These are phyloP conservation scores for Penicillium cataractarum DNA, from an alignment of 495 filamentous ascomycete species.

Conservation along the genomic window DNA sequence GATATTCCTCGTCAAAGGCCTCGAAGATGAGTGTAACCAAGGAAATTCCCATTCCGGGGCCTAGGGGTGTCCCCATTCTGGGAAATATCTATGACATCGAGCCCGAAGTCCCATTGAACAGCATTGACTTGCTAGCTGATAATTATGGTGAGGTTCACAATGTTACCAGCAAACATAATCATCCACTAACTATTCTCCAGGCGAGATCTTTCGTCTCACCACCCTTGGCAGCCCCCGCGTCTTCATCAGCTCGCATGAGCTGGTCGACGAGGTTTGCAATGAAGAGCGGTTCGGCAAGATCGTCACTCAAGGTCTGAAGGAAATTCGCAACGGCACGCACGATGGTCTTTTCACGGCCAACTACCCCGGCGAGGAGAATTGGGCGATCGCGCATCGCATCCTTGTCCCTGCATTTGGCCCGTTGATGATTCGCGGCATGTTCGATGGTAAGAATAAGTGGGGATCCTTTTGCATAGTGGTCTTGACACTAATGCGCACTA, in stretches of 20 bases:
- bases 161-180: not conserved
- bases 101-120: conserved; percentile 52
- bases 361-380: conserved; percentile 61
- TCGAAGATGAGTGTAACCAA: conserved; percentile 25
- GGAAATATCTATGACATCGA: conserved; percentile 68
- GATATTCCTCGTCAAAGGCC: not conserved
- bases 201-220: conserved; percentile 58
- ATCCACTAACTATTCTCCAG: conserved; percentile 20
- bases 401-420: conserved; percentile 71
- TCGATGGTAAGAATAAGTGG: conserved; percentile 42
- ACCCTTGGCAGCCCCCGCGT: conserved; percentile 33
- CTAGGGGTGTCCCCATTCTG: conserved; percentile 65
- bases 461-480: not conserved
- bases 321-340: conserved; percentile 61
- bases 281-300: conserved; percentile 67
- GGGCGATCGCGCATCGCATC: conserved; percentile 74
- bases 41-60: conserved; percentile 56
- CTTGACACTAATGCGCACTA: not conserved
- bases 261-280: conserved; percentile 69
- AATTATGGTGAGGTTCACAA: conserved; percentile 55
- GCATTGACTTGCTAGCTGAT: conserved; percentile 59
- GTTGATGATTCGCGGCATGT: conserved; percentile 68
- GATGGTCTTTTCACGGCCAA: conserved; percentile 74
- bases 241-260: conserved; percentile 52
- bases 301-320: conserved; percentile 46